Base-by-base conservation (phyloP, 441 rosid species). In the Croton setiger region DNA sequence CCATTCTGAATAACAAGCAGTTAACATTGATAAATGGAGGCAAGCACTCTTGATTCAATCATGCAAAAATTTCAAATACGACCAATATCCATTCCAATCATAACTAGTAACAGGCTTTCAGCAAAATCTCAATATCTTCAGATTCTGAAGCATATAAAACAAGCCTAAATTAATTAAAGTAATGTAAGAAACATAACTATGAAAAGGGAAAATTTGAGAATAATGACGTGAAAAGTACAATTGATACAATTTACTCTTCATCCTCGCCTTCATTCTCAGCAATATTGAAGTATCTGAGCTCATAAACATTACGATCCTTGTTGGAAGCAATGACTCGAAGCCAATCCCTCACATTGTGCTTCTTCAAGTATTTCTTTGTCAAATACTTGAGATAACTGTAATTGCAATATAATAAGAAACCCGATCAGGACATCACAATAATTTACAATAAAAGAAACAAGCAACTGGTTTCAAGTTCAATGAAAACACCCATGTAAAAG, bases 301-400 rank as follows among this genome's bases (percentile, higher is more conserved):
- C 96, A 39, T 90, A 92, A 21, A 88, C 72, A 63, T 61, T 82
- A 4, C 83, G 84, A 66, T 92, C 97, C 78, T 90, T 88, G 87
- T 90, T 86, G 37, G 98, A 83, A 9, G 98, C 87, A 72, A 92
- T 81, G 68, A 92, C 96, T 2, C 96, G 86, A 23, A 92, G 97
- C 97, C 97, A 92, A 58, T 92, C 98, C 74, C 98, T 70, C 53
- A 88, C 88, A 21, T 81, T 83, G 79, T 87, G 83, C 78, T 93
- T 93, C 87, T 93, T 75, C 87, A 92, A 75, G 75, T 87, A 90
- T 83, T 92, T 92, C 85, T 92, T 88, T 0, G 96, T 86, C 82
- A 87, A 84, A 78, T 88, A 92, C 80, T 92, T 92, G 15, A 92
- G 78, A 64, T 89, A 92, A 74, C 96, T 92, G 64, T 33, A 71